A percentile compares a stretch with the other conserved stretches of the same genome.
These are phyloP conservation scores for Colletotrichum tabaci DNA, from an alignment of 2,329 filamentous ascomycete genomes.

Conservation along the genomic window DNA sequence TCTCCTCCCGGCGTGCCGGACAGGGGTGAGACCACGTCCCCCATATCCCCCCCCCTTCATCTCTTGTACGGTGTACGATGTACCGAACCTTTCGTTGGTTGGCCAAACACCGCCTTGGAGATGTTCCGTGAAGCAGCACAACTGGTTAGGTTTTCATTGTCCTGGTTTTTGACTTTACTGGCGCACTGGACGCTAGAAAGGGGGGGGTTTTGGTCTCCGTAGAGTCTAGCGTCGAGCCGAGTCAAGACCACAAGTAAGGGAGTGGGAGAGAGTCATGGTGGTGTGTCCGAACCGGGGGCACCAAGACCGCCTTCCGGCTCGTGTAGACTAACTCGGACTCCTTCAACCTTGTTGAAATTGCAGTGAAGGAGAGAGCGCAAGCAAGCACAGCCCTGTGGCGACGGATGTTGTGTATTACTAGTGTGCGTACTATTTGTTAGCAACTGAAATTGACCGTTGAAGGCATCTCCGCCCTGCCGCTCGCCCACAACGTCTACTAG, in stretches of 20 bases:
- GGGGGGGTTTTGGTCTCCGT: conserved; percentile 5
- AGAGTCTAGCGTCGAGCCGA: conserved; percentile 16
- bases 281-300: too few relatives aligned
- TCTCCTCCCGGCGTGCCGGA: conserved; percentile 29
- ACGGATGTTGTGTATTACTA: too few relatives aligned
- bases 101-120: background rate
- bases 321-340: background rate
- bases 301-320: background rate
- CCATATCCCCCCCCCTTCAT: background rate
- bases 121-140: too few relatives aligned
- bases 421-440: too few relatives aligned
- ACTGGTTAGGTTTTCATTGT: background rate
- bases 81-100: background rate
- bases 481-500: background rate
- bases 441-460: background rate
- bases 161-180: conserved; percentile 1
- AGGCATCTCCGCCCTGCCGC: background rate
- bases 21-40: conserved; percentile 1
- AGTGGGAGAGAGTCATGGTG: conserved; percentile 17
- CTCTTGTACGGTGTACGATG: background rate
- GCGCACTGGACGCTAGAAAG: conserved; percentile 22
- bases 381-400: conserved; percentile 21
- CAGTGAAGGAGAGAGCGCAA: background rate
- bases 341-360: conserved; percentile 15
- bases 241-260: too few relatives aligned